A percentile compares a stretch with the other conserved stretches of the same genome.
These are phyloP conservation scores for Fusarium kyushuense DNA, from an alignment of 2,329 filamentous ascomycete genomes.

Conservation along the genomic window DNA sequence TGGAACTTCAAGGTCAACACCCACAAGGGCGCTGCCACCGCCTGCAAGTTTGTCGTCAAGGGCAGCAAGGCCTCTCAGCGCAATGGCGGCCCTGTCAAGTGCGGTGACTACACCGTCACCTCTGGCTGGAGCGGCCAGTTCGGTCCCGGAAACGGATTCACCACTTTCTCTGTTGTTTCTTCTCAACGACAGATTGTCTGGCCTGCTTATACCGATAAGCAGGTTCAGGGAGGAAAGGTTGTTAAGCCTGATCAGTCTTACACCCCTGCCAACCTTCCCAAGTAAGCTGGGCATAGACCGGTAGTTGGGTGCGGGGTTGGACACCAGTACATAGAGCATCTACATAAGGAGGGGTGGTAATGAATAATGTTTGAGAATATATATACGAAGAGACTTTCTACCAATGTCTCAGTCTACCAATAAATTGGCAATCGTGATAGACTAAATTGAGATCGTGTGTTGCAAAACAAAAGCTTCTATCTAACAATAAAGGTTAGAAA, in stretches of 20 bases:
- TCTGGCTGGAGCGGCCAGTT: conserved; percentile 69
- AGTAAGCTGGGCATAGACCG: neutral
- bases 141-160: conserved; percentile 64
- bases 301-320: too few relatives aligned
- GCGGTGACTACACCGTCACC: conserved; percentile 63
- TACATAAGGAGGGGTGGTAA: neutral
- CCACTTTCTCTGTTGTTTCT: conserved; percentile 61
- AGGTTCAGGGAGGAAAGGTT: conserved; percentile 58
- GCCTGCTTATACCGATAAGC: conserved; percentile 65
- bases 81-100: conserved; percentile 56
- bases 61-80: conserved; percentile 51
- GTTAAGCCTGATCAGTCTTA: conserved; percentile 64
- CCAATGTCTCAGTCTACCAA: too few relatives aligned
- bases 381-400: neutral
- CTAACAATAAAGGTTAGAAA: too few relatives aligned
- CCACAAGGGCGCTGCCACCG: conserved; percentile 54
- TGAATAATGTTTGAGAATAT: neutral
- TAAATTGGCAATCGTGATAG: too few relatives aligned
- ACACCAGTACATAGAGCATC: neutral
- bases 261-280: conserved; percentile 47
- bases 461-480: too few relatives aligned
- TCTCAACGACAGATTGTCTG: conserved; percentile 59
- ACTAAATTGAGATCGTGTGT: too few relatives aligned
- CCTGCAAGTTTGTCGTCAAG: conserved; percentile 49
- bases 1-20: conserved; percentile 60